phyloP scores from a whole-genome alignment of 768 basidiomycete genomes.

The Tricholoma flavovirens region DNA sequence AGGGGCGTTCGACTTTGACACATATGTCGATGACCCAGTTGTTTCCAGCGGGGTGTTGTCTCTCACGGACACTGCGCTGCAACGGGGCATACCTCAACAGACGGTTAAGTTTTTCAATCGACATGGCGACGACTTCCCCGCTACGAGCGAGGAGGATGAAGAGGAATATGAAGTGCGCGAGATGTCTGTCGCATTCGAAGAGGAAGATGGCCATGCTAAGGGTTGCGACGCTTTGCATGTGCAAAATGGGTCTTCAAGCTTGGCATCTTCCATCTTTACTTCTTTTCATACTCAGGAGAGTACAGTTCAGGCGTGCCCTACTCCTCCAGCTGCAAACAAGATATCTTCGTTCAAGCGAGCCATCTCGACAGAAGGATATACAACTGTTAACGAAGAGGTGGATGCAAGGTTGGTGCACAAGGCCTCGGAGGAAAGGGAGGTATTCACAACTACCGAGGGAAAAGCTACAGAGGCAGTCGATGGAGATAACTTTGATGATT shows the following conservation, averaged over 20 bases:
- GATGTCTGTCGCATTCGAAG: constrained; percentile 5
- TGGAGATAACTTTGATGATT: constrained; percentile 27
- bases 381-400: background rate
- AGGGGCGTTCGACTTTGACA: constrained; percentile 12
- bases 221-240: background rate
- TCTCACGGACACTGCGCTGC: background rate
- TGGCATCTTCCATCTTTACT: background rate
- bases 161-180: constrained; percentile 5
- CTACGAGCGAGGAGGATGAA: constrained; percentile 10
- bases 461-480: constrained; percentile 13
- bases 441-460: background rate
- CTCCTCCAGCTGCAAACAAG: background rate
- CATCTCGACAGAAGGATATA: background rate
- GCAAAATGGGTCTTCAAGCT: background rate
- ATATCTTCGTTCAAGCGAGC: background rate
- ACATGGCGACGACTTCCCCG: background rate
- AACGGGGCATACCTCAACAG: background rate
- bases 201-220: background rate
- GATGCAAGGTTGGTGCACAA: too few species aligned
- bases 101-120: background rate
- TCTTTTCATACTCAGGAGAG: background rate
- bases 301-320: background rate
- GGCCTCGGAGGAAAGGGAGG: background rate
- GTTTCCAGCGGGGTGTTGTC: background rate
- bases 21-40: constrained; percentile 4